phyloP scores from a whole-genome alignment of 768 basidiomycete species.

The Steccherinum ochraceum region DNA sequence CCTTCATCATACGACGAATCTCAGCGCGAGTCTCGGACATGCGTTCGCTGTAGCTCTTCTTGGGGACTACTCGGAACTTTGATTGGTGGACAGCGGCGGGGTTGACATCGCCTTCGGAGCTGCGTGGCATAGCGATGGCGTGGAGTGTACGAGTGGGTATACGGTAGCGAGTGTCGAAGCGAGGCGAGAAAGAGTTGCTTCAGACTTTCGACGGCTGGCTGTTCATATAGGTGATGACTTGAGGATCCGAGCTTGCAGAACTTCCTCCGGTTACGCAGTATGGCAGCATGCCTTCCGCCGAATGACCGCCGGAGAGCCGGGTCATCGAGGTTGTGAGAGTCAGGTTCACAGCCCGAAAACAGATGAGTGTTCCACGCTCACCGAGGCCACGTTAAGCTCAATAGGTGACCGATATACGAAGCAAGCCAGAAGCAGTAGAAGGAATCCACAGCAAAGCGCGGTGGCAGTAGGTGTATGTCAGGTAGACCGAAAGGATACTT shows the following conservation, averaged over 20 bases:
- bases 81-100: constrained; percentile 13
- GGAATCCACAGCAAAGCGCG: neutral
- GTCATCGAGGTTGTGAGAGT: neutral
- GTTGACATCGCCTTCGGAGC: constrained; percentile 6
- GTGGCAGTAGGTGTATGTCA: neutral
- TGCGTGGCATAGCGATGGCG: constrained; percentile 9
- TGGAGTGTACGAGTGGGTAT: neutral
- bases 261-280: neutral
- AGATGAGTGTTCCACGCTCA: neutral
- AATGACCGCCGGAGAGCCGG: neutral
- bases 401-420: neutral
- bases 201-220: neutral
- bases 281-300: neutral
- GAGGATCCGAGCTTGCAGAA: neutral
- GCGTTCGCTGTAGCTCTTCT: constrained; percentile 20
- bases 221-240: neutral
- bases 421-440: neutral
- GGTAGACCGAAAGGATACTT: neutral
- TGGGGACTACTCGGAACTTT: constrained; percentile 20
- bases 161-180: neutral
- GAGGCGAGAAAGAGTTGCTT: neutral
- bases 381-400: neutral
- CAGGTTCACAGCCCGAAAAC: neutral
- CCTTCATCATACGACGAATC: constrained; percentile 18
- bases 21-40: constrained; percentile 22